Conservation (phyloP, 441 rosid genomes). For the Adansonia grandidieri region DNA sequence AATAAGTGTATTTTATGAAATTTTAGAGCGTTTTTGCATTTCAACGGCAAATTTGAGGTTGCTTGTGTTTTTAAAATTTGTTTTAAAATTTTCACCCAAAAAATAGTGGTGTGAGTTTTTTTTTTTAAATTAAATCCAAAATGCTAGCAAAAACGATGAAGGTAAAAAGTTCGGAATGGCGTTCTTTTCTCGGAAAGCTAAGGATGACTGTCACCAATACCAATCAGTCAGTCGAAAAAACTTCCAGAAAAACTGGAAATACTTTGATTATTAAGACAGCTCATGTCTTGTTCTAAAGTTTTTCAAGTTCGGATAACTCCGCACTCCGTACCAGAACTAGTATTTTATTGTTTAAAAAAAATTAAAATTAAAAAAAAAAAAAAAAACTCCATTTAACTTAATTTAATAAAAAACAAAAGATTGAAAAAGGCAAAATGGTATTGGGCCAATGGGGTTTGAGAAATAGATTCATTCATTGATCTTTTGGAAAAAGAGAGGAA, state of each 20-base stretch:
- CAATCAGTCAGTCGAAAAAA: conserved; percentile 22
- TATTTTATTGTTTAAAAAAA: neutral
- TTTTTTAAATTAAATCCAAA: conserved; percentile 11
- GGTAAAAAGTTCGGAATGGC: conserved; percentile 25
- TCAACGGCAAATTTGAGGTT: too few relatives aligned
- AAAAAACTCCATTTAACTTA: neutral
- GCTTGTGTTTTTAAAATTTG: too few relatives aligned
- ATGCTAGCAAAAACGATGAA: conserved; percentile 27
- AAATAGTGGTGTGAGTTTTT: too few relatives aligned
- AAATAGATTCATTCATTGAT: conserved; percentile 17
- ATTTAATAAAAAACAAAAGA: neutral
- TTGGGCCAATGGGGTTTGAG: conserved; percentile 30
- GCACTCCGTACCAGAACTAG: neutral
- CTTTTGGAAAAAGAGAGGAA: neutral
- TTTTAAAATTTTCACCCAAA: too few relatives aligned
- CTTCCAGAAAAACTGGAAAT: conserved; percentile 28
- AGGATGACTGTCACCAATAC: neutral
- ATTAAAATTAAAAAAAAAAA: neutral
- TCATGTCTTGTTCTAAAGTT: neutral
- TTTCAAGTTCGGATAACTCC: neutral
- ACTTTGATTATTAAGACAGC: neutral
- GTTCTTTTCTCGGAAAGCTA: neutral
- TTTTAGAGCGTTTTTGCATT: too few relatives aligned
- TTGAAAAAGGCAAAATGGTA: neutral
- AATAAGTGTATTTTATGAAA: too few relatives aligned